phyloP scores from a whole-genome alignment of 805 yeast genomes.

The Candida insectorum region DNA sequence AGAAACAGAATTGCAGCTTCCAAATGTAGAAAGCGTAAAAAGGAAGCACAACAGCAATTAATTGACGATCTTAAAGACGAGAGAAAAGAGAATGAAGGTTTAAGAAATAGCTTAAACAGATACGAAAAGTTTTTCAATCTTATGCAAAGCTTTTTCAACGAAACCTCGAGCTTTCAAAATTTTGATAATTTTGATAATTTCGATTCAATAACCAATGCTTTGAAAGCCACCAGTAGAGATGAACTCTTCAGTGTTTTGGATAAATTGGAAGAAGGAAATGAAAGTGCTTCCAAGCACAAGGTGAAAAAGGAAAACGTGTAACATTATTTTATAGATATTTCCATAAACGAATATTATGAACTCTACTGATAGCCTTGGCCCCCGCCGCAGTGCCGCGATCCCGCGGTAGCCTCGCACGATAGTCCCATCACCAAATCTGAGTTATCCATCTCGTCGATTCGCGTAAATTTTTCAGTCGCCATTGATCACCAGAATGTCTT shows the following conservation, averaged over 20 bases:
- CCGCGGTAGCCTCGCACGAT: too few species aligned
- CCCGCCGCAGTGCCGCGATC: too few species aligned
- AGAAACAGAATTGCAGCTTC: constrained; percentile 67
- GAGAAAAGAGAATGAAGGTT: constrained; percentile 29
- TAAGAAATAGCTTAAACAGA: constrained; percentile 7
- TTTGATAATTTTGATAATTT: constrained; percentile 9
- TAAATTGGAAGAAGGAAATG: constrained; percentile 1
- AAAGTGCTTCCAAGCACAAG: neutral
- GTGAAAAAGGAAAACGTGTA: neutral
- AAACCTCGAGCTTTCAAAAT: constrained; percentile 6
- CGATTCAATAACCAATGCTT: constrained; percentile 10
- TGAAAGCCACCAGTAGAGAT: constrained; percentile 7
- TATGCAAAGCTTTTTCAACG: constrained; percentile 9
- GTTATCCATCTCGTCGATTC: too few species aligned
- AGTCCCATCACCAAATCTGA: too few species aligned
- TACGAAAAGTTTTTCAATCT: constrained; percentile 9
- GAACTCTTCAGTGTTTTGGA: constrained; percentile 9
- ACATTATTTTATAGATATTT: too few species aligned
- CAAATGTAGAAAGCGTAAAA: constrained; percentile 65
- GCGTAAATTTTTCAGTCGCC: too few species aligned
- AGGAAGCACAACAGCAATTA: constrained; percentile 64
- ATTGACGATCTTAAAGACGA: constrained; percentile 56
- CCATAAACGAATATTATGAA: too few species aligned
- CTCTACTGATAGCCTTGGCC: too few species aligned
- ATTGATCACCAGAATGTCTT: constrained; percentile 82